Percentiles rank a stretch among this genome's conserved stretches.
Evolutionary conservation across 345 rosid genomes (phyloP).

Genomic region (Populus davidiana): DNA sequence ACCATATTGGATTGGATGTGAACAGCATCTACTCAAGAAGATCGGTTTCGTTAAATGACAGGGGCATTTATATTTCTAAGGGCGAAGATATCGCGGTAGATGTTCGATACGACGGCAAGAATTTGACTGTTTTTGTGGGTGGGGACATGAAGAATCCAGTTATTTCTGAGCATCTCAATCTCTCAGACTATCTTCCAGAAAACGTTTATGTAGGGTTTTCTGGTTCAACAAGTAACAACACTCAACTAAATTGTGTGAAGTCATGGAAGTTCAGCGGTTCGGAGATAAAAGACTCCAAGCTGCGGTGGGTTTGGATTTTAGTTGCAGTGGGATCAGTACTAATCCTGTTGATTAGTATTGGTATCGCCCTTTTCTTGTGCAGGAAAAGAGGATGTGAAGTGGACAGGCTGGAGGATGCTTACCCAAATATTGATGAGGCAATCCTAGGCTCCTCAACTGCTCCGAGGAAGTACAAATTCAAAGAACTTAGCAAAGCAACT

Average conservation of each 20-base stretch:
- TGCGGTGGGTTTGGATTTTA: conserved; percentile 32
- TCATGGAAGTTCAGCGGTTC: conserved; percentile 53
- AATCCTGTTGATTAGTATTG: conserved; percentile 11
- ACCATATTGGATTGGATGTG: conserved; percentile 65
- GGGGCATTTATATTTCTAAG: conserved; percentile 25
- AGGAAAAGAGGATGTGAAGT: conserved; percentile 27
- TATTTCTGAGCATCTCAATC: conserved; percentile 43
- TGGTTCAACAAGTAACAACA: conserved; percentile 32
- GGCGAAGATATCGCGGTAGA: conserved; percentile 15
- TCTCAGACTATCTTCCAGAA: conserved; percentile 47
- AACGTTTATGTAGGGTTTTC: conserved; percentile 61
- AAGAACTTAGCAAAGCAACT: conserved; percentile 57
- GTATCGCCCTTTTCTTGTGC: conserved; percentile 13
- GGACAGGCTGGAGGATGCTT: conserved; percentile 30
- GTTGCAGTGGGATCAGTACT: conserved; percentile 16
- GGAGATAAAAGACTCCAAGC: conserved; percentile 19
- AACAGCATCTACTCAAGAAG: conserved; percentile 38
- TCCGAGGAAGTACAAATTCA: conserved; percentile 52
- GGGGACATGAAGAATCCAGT: conserved; percentile 20
- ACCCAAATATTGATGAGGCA: conserved; percentile 47
- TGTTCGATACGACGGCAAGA: conserved; percentile 46
- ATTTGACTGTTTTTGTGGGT: conserved; percentile 40
- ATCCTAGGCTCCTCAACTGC: conserved; percentile 42
- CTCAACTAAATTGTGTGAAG: conserved; percentile 43
- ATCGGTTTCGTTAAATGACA: conserved; percentile 40